Base-by-base conservation (phyloP, 2,329 filamentous ascomycete species). In the Fusarium buharicum region DNA sequence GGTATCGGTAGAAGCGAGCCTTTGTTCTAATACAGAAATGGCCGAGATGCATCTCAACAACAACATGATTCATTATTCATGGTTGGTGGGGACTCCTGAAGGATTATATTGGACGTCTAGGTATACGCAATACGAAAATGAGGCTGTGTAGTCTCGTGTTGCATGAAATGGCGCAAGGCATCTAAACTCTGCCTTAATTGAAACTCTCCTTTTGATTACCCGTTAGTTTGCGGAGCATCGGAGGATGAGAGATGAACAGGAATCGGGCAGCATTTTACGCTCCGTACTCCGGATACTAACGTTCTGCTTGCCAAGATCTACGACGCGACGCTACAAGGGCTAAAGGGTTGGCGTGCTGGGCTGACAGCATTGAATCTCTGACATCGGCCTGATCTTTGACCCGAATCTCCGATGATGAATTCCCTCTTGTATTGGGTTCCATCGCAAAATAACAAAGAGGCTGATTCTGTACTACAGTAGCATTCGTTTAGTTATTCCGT, bases 341-440 rank as follows among this genome's bases (percentile, higher is more conserved):
- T 22, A 6, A 22, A 22, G 20, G 20, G 20, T 22, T 22, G 20
- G 10, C 36, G 20, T 27, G 28, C 55, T 59, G 37, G 55, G 55
- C 40, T 55, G 48, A 59, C 43, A 37, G 13, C 24, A 48, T 57
- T 10, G 20, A 50, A 27, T 28, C 28, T 34, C 17, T 34, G 31
- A 43, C 34, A 48, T 60, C 56, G 56, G 56, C 48, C 3, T 59
- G 49, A 59, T 59, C 59, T 55, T 59, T 48, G 38, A 8, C 31
- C 56, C 56, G 56, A 58, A 27, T 28, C 17, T 27, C 56, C 48
- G 56, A 55, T 12, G 17, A 28, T n/a, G 31, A 31, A 27, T 49
- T 37, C 6, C 13, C 13, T 41, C 34, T 13, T 2, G 44, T 22
- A 28, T 33, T 10, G 4, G 17, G 22, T 8, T 24, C 22, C 22